A percentile compares a stretch with the other conserved stretches of the same genome.
These are phyloP conservation scores for Centella asiatica DNA, from an alignment of 129 eudicot species.

Conservation along the genomic window DNA sequence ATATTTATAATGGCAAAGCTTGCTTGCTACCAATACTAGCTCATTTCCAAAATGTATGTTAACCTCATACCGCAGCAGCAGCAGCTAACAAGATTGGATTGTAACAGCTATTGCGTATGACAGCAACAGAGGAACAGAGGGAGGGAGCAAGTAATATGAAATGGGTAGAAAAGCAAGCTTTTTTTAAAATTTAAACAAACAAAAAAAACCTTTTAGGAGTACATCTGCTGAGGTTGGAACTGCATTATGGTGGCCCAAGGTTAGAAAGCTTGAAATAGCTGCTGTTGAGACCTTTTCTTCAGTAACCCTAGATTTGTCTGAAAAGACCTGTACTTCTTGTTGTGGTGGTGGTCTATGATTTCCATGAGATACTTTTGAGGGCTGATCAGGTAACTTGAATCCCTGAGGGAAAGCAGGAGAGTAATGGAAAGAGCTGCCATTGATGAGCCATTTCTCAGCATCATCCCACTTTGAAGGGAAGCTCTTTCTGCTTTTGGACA, in stretches of 20 bases:
- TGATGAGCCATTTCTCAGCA: slow-evolving; percentile 79
- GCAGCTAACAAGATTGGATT: no score
- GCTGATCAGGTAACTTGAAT: neutral
- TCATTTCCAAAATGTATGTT: no score
- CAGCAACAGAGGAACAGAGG: neutral
- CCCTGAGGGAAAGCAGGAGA: slow-evolving; percentile 54
- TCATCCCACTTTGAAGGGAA: slow-evolving; percentile 89
- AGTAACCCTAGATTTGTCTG: slow-evolving; percentile 37
- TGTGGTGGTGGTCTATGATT: slow-evolving; percentile 19
- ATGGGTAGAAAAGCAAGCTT: neutral
- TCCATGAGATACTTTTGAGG: slow-evolving; percentile 24
- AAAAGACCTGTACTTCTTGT: slow-evolving; percentile 23
- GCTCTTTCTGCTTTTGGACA: slow-evolving; percentile 27
- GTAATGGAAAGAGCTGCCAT: slow-evolving; percentile 31
- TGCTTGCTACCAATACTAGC: no score
- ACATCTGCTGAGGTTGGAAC: slow-evolving; percentile 31
- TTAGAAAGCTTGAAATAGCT: slow-evolving; percentile 14
- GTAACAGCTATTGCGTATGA: neutral
- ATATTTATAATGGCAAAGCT: no score
- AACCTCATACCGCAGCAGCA: no score
- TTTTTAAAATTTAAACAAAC: slow-evolving; percentile 8
- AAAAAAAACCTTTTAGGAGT: slow-evolving; percentile 54
- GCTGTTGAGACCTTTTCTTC: slow-evolving; percentile 43
- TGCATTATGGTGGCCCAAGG: slow-evolving; percentile 18
- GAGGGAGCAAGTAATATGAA: slow-evolving; percentile 4